Evolutionary conservation across 1,284 basidiomycete genomes (phyloP), one percentile per base, ranked within the genome.

Genomic region (Rhodotorula sp.): DNA sequence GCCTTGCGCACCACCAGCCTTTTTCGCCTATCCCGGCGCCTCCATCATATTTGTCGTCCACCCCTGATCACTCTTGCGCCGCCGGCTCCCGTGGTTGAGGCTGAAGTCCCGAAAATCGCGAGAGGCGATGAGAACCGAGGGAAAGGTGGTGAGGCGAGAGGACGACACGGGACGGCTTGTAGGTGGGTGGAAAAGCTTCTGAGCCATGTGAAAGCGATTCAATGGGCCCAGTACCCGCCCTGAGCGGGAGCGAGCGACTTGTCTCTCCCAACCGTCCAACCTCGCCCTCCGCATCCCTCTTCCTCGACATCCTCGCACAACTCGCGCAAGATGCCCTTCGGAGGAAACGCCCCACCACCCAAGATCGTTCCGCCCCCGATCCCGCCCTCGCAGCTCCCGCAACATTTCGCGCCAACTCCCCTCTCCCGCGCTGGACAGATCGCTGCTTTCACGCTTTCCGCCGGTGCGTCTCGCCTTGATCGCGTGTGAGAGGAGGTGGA

Each of bases 321-420:
- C 15, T 54, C 4, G 10, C 22, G 13, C 13, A 48, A 7, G 10
- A 67, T 70, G 64, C 56, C 61, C 3, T 52, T 60, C 62, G 51
- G 60, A 22, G 62, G 60, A 5, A 48, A 56, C 24, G 51, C 52
- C 4, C 54, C 55, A 36, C 55, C 59, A 0, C 59, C 59, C 15
- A 59, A 59, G 24, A 72, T 72, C 62, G 63, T 70, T 27, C 71
- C 69, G 1, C 73, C 73, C 7, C 68, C 73, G 7, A 65, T 75
- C 53, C 74, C 71, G 34, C 66, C 71, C 13, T 71, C 68, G 19
- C 63, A 68, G 27, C 64, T 75, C 13, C 74, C 74, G 4, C 74
- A 75, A 34, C 52, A 60, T 30, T 44, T 75, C 49, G 68, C 67
- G 15, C 74, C 71, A 22, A 68, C 71, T 4, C 58, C 49, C 15